Evolutionary conservation across 2,329 filamentous ascomycete species (phyloP).

Genomic region (Sordariomycetes sp.): DNA sequence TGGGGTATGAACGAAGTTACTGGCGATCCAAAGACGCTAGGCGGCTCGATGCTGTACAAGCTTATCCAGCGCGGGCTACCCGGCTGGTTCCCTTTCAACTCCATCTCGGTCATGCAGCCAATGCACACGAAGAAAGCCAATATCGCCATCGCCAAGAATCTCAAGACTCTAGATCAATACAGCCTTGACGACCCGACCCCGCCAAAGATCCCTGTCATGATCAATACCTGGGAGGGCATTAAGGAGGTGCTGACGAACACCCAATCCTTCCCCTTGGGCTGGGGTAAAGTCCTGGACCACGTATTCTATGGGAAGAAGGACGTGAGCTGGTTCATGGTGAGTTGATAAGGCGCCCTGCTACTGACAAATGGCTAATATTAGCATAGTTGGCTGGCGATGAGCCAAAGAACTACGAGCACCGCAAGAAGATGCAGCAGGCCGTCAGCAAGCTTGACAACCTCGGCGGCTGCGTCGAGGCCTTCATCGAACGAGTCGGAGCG

Average conservation of each 20-base stretch:
- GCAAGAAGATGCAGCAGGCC: conserved; percentile 17
- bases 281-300: conserved; percentile 18
- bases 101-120: conserved; percentile 32
- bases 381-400: conserved; percentile 25
- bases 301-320: conserved; percentile 27
- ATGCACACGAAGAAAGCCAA: conserved; percentile 34
- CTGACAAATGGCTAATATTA: no score
- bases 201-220: conserved; percentile 17
- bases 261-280: conserved; percentile 22
- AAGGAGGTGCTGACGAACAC: conserved; percentile 20
- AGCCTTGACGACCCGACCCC: conserved; percentile 23
- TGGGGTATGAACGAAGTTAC: conserved; percentile 31
- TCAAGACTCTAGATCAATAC: conserved; percentile 25
- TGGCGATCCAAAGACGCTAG: conserved; percentile 24
- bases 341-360: no score
- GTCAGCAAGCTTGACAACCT: conserved; percentile 23
- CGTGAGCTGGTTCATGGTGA: conserved; percentile 27
- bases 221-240: conserved; percentile 15
- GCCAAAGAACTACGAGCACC: conserved; percentile 19
- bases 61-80: conserved; percentile 35
- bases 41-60: conserved; percentile 34
- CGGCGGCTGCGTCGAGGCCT: conserved; percentile 16
- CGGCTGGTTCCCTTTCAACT: conserved; percentile 32
- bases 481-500: conserved; percentile 21
- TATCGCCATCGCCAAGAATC: conserved; percentile 24